Percentiles rank a stretch among this genome's conserved stretches.
phyloP scores from a whole-genome alignment of 495 filamentous ascomycete species.

The Cercophora samala region DNA sequence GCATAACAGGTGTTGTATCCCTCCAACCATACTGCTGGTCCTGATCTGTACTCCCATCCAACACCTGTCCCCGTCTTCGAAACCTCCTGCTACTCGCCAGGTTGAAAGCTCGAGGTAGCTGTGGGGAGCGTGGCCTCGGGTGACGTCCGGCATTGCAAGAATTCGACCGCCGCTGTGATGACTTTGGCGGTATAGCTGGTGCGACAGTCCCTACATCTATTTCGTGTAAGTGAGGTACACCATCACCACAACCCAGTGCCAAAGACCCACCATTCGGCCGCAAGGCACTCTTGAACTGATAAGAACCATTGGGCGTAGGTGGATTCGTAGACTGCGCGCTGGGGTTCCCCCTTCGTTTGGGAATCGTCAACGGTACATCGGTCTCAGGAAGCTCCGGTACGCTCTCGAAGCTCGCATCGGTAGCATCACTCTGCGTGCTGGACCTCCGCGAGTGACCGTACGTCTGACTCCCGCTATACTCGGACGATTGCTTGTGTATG shows the following conservation, averaged over 20 bases:
- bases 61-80: neutral
- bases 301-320: neutral
- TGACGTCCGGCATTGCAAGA: slow-evolving; percentile 9
- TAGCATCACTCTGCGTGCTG: slow-evolving; percentile 20
- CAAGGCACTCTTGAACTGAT: neutral
- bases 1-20: neutral
- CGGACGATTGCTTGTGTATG: slow-evolving; percentile 29
- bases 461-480: slow-evolving; percentile 3
- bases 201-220: neutral
- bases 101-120: neutral
- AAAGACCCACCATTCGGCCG: slow-evolving; percentile 10
- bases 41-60: neutral
- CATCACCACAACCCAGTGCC: neutral
- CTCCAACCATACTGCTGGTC: neutral
- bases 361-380: slow-evolving; percentile 24
- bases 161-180: slow-evolving; percentile 11
- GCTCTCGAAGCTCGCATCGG: slow-evolving; percentile 26
- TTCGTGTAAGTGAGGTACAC: neutral
- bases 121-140: neutral
- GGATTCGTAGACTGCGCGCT: neutral
- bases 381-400: slow-evolving; percentile 18
- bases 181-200: neutral
- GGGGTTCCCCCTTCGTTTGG: slow-evolving; percentile 28
- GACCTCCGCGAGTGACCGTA: slow-evolving; percentile 4
- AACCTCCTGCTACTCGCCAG: neutral